These are phyloP conservation scores for Pichia californica DNA, from an alignment of 805 yeast species.

Conservation along the genomic window DNA sequence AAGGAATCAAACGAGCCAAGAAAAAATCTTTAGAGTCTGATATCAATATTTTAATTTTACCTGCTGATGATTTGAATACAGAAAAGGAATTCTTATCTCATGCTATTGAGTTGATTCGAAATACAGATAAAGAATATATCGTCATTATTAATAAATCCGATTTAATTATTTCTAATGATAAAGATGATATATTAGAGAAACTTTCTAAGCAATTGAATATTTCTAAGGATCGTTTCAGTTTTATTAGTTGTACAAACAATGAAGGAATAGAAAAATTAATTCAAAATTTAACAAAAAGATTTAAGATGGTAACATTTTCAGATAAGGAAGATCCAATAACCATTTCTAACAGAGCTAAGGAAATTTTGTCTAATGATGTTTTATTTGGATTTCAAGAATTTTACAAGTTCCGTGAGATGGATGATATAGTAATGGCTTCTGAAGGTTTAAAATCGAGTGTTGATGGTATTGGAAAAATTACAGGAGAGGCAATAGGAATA, in stretches of 20 bases:
- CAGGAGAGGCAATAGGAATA: constrained; percentile 82
- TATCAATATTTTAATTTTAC: constrained; percentile 58
- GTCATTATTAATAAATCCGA: constrained; percentile 60
- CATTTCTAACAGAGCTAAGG: constrained; percentile 70
- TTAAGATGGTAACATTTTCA: constrained; percentile 43
- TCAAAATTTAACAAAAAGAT: constrained; percentile 34
- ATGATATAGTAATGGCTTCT: constrained; percentile 74
- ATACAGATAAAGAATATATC: constrained; percentile 22
- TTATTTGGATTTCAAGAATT: constrained; percentile 69
- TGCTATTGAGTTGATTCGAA: constrained; percentile 24
- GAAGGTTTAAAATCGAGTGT: constrained; percentile 70
- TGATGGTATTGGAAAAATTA: constrained; percentile 86
- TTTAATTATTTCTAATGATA: constrained; percentile 23
- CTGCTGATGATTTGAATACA: constrained; percentile 31
- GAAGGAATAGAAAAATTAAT: constrained; percentile 50
- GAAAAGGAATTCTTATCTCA: constrained; percentile 36
- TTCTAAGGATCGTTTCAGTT: constrained; percentile 19
- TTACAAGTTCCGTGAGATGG: constrained; percentile 37
- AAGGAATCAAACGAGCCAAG: constrained; percentile 79
- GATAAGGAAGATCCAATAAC: constrained; percentile 58
- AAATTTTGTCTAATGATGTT: constrained; percentile 69
- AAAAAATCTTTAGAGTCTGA: constrained; percentile 55
- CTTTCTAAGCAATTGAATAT: constrained; percentile 25
- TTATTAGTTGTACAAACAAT: constrained; percentile 54
- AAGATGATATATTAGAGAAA: constrained; percentile 16